Conservation (phyloP, 345 rosid genomes). For the Eucalyptus erythrocorys region DNA sequence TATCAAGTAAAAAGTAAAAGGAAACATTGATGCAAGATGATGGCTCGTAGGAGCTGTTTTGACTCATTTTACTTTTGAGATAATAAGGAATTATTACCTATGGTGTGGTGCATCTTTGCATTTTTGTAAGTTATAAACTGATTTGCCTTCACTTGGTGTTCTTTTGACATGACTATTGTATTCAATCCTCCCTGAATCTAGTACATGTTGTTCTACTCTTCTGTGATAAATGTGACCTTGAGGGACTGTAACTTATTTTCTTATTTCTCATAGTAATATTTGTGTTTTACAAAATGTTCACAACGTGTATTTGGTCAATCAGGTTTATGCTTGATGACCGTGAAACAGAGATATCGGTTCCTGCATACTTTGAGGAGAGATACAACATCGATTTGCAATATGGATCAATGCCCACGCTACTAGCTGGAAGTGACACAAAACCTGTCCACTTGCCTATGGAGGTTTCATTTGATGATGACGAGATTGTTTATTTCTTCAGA, state of each 20-base stretch:
- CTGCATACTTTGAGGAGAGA: slow-evolving; percentile 38
- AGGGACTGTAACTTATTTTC: background rate
- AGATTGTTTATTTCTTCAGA: background rate
- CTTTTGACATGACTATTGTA: background rate
- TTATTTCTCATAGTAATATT: background rate
- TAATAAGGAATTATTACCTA: background rate
- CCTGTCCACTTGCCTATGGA: slow-evolving; percentile 71
- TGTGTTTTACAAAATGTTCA: background rate
- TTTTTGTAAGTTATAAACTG: background rate
- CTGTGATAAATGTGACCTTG: background rate
- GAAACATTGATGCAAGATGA: background rate
- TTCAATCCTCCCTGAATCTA: background rate
- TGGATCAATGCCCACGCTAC: slow-evolving; percentile 44
- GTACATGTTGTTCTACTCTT: background rate
- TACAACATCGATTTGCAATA: slow-evolving; percentile 19
- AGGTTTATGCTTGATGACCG: slow-evolving; percentile 50
- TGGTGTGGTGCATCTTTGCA: background rate
- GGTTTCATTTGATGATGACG: slow-evolving; percentile 15
- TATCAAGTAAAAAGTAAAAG: background rate
- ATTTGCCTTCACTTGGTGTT: background rate
- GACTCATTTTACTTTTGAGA: background rate
- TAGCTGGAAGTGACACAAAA: slow-evolving; percentile 47
- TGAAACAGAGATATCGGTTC: slow-evolving; percentile 11
- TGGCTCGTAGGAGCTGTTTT: background rate
- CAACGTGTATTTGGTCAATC: background rate